phyloP scores from a whole-genome alignment of 2,329 filamentous ascomycete species.

The Lomentospora prolificans region DNA sequence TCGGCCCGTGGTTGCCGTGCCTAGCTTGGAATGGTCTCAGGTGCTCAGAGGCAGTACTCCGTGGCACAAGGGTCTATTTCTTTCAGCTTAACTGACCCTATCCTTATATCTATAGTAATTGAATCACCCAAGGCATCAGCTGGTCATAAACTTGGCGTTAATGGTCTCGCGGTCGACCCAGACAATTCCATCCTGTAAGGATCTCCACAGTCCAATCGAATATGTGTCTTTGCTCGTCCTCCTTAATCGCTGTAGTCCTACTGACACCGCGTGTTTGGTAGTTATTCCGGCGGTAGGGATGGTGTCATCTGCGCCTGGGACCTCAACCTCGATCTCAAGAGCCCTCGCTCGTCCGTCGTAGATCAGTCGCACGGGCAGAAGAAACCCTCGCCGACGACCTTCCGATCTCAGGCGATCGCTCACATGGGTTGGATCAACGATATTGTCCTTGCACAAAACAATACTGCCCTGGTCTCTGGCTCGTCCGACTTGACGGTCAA shows the following conservation, averaged over 20 bases:
- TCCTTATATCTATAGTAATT: constrained; percentile 34
- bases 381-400: constrained; percentile 41
- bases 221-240: constrained; percentile 7
- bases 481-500: constrained; percentile 94
- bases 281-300: constrained; percentile 92
- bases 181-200: constrained; percentile 77
- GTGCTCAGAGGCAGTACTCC: too few relatives aligned
- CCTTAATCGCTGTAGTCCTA: constrained; percentile 11
- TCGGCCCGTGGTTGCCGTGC: background rate
- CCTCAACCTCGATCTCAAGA: constrained; percentile 58
- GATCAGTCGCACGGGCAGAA: constrained; percentile 17
- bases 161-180: constrained; percentile 81
- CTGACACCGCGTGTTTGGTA: constrained; percentile 27
- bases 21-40: too few relatives aligned
- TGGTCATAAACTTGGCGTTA: constrained; percentile 88
- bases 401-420: constrained; percentile 55
- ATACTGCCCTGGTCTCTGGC: constrained; percentile 72
- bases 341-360: constrained; percentile 15
- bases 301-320: constrained; percentile 96
- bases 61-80: too few relatives aligned
- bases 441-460: constrained; percentile 69
- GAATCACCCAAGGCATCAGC: constrained; percentile 53
- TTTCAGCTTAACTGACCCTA: constrained; percentile 4
- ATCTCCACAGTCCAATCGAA: constrained; percentile 11
- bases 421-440: constrained; percentile 98